phyloP scores from a whole-genome alignment of 257 asterid genomes.

The Penstemon eatonii region DNA sequence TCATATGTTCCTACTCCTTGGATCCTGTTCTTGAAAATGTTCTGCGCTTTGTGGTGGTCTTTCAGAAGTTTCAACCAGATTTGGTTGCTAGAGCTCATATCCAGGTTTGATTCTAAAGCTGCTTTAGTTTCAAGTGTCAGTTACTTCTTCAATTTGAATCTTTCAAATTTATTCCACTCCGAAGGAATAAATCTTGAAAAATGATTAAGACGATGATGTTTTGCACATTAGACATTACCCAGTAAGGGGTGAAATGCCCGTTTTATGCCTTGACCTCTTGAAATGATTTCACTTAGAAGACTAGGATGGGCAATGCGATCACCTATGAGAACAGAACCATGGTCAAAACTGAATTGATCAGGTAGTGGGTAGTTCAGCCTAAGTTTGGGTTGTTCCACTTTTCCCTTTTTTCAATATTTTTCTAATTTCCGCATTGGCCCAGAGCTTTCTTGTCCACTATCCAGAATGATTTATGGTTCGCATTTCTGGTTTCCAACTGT shows the following conservation, averaged over 20 bases:
- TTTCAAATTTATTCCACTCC: background rate
- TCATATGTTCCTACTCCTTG: conserved; percentile 69
- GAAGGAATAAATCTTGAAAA: background rate
- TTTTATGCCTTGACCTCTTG: conserved; percentile 17
- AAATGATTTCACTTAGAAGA: conserved; percentile 5
- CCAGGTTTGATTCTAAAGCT: conserved; percentile 56
- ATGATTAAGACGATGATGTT: conserved; percentile 15
- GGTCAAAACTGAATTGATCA: background rate
- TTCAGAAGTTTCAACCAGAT: conserved; percentile 88
- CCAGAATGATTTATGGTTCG: too few species aligned
- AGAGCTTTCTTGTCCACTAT: too few species aligned
- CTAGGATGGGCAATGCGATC: conserved; percentile 13
- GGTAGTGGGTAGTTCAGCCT: background rate
- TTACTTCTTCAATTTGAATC: conserved; percentile 10
- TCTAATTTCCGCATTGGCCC: background rate
- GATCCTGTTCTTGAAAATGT: conserved; percentile 72
- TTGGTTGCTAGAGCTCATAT: conserved; percentile 86
- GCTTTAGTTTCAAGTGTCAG: conserved; percentile 23
- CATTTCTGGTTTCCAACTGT: too few species aligned
- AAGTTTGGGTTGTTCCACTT: background rate
- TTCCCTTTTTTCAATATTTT: background rate
- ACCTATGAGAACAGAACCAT: background rate
- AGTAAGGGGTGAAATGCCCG: conserved; percentile 11
- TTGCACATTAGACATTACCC: background rate
- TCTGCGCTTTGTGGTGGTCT: conserved; percentile 72